These are phyloP conservation scores for Arthrobotrys entomopaga DNA, from an alignment of 2,329 filamentous ascomycete species.

Conservation along the genomic window DNA sequence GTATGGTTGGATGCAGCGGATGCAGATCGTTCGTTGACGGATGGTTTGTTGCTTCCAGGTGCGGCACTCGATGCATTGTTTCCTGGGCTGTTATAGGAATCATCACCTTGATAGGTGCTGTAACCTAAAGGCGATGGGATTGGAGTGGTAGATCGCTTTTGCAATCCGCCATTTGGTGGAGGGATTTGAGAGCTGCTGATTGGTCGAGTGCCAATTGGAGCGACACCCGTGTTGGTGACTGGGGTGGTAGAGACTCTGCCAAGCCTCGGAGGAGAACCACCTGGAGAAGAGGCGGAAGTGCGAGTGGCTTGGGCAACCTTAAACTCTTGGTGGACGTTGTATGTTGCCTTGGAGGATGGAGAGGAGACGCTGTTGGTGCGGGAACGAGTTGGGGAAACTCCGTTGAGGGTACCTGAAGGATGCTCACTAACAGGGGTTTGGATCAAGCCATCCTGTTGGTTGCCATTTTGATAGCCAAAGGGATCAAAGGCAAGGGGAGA, in stretches of 20 bases:
- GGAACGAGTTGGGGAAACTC: slow-evolving; percentile 66
- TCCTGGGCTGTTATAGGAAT: slow-evolving; percentile 65
- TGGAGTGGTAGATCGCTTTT: slow-evolving; percentile 81
- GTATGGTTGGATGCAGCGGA: slow-evolving; percentile 59
- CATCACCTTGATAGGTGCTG: slow-evolving; percentile 69
- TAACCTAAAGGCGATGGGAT: slow-evolving; percentile 87
- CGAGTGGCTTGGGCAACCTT: slow-evolving; percentile 71
- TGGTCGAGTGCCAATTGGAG: slow-evolving; percentile 92
- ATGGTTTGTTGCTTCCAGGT: slow-evolving; percentile 49
- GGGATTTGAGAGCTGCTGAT: slow-evolving; percentile 65
- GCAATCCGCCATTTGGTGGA: slow-evolving; percentile 74
- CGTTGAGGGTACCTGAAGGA: slow-evolving; percentile 55
- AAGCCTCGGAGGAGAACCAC: slow-evolving; percentile 78
- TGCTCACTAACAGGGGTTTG: slow-evolving; percentile 60
- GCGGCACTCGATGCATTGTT: slow-evolving; percentile 61
- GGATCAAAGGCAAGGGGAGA: slow-evolving; percentile 59
- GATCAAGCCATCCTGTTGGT: slow-evolving; percentile 56
- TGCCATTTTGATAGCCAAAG: slow-evolving; percentile 56
- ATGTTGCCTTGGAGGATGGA: slow-evolving; percentile 73
- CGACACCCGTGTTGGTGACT: slow-evolving; percentile 74
- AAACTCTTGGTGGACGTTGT: slow-evolving; percentile 56
- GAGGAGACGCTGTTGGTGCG: slow-evolving; percentile 87
- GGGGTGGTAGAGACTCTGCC: slow-evolving; percentile 69
- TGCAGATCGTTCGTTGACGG: slow-evolving; percentile 58
- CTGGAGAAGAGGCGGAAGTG: slow-evolving; percentile 86